Conservation (phyloP, 768 basidiomycete species). For the Neoboletus magnificus region DNA sequence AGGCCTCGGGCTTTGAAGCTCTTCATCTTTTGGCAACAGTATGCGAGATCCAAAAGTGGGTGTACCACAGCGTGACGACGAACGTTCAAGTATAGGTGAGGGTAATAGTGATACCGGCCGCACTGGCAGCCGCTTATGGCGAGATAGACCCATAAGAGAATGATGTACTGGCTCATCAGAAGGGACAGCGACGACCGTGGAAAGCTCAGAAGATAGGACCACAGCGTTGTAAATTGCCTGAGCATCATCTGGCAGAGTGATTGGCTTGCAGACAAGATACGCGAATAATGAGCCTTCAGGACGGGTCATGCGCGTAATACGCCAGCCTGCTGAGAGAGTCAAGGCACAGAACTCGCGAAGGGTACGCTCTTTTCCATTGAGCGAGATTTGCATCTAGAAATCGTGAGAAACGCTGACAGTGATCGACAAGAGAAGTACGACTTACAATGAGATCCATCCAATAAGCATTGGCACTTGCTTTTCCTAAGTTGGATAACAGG, state of each 20-base stretch:
- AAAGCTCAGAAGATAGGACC: slow-evolving; percentile 15
- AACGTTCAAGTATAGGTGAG: slow-evolving; percentile 37
- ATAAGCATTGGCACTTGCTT: slow-evolving; percentile 62
- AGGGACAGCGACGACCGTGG: slow-evolving; percentile 10
- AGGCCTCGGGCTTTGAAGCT: slow-evolving; percentile 13
- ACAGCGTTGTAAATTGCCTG: slow-evolving; percentile 22
- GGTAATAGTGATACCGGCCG: slow-evolving; percentile 13
- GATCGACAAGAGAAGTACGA: neutral
- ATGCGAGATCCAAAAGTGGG: slow-evolving; percentile 59
- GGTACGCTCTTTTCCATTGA: slow-evolving; percentile 70
- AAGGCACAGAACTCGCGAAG: slow-evolving; percentile 58
- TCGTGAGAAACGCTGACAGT: neutral
- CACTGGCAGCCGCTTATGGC: slow-evolving; percentile 5
- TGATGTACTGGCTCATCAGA: slow-evolving; percentile 3
- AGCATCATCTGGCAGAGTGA: slow-evolving; percentile 43
- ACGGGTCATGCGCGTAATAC: slow-evolving; percentile 50
- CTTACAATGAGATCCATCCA: slow-evolving; percentile 68
- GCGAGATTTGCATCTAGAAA: slow-evolving; percentile 61
- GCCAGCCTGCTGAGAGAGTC: slow-evolving; percentile 58
- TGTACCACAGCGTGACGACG: slow-evolving; percentile 54
- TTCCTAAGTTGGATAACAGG: slow-evolving; percentile 70
- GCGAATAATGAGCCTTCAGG: slow-evolving; percentile 67
- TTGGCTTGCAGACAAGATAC: slow-evolving; percentile 65
- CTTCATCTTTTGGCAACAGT: slow-evolving; percentile 26
- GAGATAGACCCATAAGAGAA: neutral